Base-by-base conservation (phyloP, 768 basidiomycete species). In the Tylopilus balloui region DNA sequence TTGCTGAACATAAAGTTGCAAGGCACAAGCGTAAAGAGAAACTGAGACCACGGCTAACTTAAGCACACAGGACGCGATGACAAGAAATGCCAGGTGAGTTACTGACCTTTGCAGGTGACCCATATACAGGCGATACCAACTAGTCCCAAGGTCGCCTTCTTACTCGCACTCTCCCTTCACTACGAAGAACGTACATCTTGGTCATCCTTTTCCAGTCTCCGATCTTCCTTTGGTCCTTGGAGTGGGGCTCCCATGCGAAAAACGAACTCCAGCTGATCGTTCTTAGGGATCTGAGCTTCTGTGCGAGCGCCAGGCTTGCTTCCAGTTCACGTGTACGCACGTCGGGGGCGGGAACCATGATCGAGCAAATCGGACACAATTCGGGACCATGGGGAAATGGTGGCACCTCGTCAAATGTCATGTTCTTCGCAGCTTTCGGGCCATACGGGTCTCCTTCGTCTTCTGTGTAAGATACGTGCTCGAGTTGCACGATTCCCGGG, bases 251-350 rank as follows among this genome's bases (percentile, higher is more conserved):
- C 35, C 50, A 51, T 20, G 60, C 42, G 52, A 78, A 76, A 53
- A 76, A 76, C 0, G 81, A 75, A 47, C 75, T 78, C 79, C 81
- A 85, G 15, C 72, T 66, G 24, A 83, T 64, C 1, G 63, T 71
- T 45, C 66, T 57, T 13, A 84, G 48, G 3, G 71, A 64, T 42
- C 72, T 73, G 42, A 84, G 62, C 41, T 67, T 66, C 47, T 63
- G 67, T 3, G 74, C 77, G 21, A 85, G 59, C 21, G 69, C 50
- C 21, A 77, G 59, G 50, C 72, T 77, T 7, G 77, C 79, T 20
- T 68, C 58, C 2, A 81, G 68, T 54, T 83, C 82, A 15, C 71
- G 67, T 20, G 63, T 57, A 47, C 71, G 73, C 6, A 77, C 71
- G 13, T 60, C 53, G 4, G 62, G 52, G n/a, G 47, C 52, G 21